Evolutionary conservation across 2,329 filamentous ascomycete species (phyloP).

Genomic region (Parascedosporium putredinis): DNA sequence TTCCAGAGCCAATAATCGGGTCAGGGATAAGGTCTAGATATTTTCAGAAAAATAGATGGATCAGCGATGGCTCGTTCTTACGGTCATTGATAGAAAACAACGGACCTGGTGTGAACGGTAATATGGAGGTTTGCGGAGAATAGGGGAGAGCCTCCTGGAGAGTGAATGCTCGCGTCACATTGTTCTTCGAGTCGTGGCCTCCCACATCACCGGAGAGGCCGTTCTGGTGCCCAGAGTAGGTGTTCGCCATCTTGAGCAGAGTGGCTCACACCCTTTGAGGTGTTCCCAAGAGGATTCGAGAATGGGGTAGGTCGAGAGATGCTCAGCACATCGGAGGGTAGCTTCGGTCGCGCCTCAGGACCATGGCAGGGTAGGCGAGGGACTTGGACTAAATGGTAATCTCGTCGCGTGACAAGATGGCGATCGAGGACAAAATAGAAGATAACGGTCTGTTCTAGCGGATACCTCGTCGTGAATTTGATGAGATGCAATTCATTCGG

Average conservation of each 20-base stretch:
- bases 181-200: background rate
- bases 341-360: background rate
- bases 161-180: constrained; percentile 37
- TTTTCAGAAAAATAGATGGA: constrained; percentile 3
- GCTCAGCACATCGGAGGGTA: background rate
- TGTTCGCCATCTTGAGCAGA: constrained; percentile 3
- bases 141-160: constrained; percentile 72
- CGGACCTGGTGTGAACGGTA: constrained; percentile 66
- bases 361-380: background rate
- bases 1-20: constrained; percentile 47
- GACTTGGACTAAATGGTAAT: background rate
- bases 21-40: constrained; percentile 53
- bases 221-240: constrained; percentile 2
- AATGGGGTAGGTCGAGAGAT: background rate
- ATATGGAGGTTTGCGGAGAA: constrained; percentile 69
- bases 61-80: background rate
- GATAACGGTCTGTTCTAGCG: background rate
- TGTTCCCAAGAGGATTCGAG: background rate
- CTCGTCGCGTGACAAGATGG: background rate
- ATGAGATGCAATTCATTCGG: background rate
- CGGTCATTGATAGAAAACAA: constrained; percentile 2
- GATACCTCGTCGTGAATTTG: background rate
- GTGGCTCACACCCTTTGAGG: background rate
- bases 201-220: background rate
- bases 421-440: background rate